phyloP scores from a whole-genome alignment of 306 rosid species.

The Nissolia schottii region DNA sequence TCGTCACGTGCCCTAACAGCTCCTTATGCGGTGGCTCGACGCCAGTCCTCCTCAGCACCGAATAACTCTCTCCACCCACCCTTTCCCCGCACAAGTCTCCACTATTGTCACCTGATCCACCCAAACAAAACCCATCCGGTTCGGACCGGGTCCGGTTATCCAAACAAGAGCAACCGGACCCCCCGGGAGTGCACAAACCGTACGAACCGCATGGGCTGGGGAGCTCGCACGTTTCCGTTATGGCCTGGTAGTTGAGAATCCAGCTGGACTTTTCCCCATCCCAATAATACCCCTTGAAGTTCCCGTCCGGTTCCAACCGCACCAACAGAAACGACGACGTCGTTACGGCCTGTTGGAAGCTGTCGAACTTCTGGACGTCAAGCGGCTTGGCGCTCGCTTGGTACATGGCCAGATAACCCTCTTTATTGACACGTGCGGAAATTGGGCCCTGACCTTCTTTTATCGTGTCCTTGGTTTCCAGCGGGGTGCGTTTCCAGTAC shows the following conservation, averaged over 20 bases:
- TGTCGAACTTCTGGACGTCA: conserved; percentile 61
- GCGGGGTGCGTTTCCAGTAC: conserved; percentile 56
- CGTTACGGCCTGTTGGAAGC: conserved; percentile 33
- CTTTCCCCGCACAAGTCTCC: conserved; percentile 48
- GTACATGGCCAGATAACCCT: conserved; percentile 81
- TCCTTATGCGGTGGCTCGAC: conserved; percentile 71
- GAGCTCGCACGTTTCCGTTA: conserved; percentile 53
- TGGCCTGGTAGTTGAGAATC: conserved; percentile 53
- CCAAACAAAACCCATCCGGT: conserved; percentile 42
- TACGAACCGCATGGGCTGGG: conserved; percentile 78
- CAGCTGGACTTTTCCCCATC: conserved; percentile 43
- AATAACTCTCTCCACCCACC: conserved; percentile 23
- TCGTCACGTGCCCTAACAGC: conserved; percentile 31
- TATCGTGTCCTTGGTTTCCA: conserved; percentile 48
- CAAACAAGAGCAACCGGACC: conserved; percentile 63
- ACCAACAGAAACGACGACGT: conserved; percentile 41
- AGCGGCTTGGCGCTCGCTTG: conserved; percentile 55
- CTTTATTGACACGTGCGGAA: conserved; percentile 48
- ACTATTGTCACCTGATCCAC: conserved; percentile 12
- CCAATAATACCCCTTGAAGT: conserved; percentile 73
- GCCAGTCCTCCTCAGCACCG: conserved; percentile 47
- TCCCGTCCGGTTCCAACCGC: conserved; percentile 69
- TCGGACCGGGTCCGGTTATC: conserved; percentile 46
- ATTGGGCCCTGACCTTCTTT: conserved; percentile 53
- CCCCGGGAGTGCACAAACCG: conserved; percentile 66